These are phyloP conservation scores for Imleria badia DNA, from an alignment of 768 basidiomycete genomes.

Conservation along the genomic window DNA sequence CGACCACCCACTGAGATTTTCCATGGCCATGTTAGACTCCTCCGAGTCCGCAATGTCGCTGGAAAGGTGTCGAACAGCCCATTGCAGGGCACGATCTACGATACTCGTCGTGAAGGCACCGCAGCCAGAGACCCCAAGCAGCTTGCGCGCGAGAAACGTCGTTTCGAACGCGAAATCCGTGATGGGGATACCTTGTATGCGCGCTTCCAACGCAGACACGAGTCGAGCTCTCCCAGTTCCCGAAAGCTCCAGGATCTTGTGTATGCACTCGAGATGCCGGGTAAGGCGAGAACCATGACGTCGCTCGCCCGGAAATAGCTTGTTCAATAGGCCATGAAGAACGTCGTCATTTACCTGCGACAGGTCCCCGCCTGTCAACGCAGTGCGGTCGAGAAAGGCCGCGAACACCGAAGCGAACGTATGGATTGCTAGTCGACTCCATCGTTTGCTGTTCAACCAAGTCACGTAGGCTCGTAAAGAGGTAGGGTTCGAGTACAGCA, in stretches of 20 bases:
- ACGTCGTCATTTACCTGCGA: slow-evolving; percentile 20
- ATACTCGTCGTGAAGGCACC: slow-evolving; percentile 31
- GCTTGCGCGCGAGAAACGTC: slow-evolving; percentile 33
- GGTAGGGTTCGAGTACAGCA: slow-evolving; percentile 43
- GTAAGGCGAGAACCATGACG: background rate
- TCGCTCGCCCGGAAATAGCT: slow-evolving; percentile 12
- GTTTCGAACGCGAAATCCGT: slow-evolving; percentile 31
- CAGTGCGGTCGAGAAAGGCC: slow-evolving; percentile 46
- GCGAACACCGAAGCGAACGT: slow-evolving; percentile 41
- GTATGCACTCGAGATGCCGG: slow-evolving; percentile 26
- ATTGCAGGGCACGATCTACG: slow-evolving; percentile 49
- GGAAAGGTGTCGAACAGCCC: slow-evolving; percentile 50
- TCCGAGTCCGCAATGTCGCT: slow-evolving; percentile 29
- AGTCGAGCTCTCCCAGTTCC: slow-evolving; percentile 19
- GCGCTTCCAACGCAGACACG: slow-evolving; percentile 25
- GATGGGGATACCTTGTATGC: slow-evolving; percentile 27
- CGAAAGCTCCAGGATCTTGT: slow-evolving; percentile 27
- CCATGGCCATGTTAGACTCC: slow-evolving; percentile 23
- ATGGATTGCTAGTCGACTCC: slow-evolving; percentile 16
- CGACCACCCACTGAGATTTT: slow-evolving; percentile 39
- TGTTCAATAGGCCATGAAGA: slow-evolving; percentile 34
- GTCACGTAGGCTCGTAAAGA: slow-evolving; percentile 26
- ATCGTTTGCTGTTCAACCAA: slow-evolving; percentile 39
- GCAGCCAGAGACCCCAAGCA: slow-evolving; percentile 25
- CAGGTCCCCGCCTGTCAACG: slow-evolving; percentile 19